Evolutionary conservation across 2,329 filamentous ascomycete genomes (phyloP).

Genomic region (Xenoacremonium recifei): DNA sequence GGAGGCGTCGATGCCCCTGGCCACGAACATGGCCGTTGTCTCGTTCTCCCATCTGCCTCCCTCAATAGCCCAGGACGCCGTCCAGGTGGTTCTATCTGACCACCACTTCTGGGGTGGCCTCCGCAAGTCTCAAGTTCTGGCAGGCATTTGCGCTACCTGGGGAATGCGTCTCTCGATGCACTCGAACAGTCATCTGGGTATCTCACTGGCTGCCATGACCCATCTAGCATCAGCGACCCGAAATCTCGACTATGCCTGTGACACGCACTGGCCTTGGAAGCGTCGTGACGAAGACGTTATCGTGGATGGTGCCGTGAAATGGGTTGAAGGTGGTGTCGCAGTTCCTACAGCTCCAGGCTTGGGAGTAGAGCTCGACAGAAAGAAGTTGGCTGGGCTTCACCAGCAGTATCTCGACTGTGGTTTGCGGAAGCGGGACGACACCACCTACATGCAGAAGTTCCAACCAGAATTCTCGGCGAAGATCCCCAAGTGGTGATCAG

Average conservation of each 20-base stretch:
- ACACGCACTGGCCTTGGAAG: slow-evolving; percentile 46
- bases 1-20: slow-evolving; percentile 39
- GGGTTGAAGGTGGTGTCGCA: slow-evolving; percentile 33
- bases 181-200: slow-evolving; percentile 42
- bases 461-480: slow-evolving; percentile 32
- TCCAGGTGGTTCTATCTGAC: slow-evolving; percentile 40
- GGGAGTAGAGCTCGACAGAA: slow-evolving; percentile 37
- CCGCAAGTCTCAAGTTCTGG: slow-evolving; percentile 38
- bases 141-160: slow-evolving; percentile 38
- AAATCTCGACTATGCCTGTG: slow-evolving; percentile 42
- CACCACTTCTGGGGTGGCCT: slow-evolving; percentile 45
- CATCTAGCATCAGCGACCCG: slow-evolving; percentile 39
- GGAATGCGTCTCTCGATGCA: slow-evolving; percentile 41
- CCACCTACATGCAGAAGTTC: slow-evolving; percentile 35
- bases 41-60: slow-evolving; percentile 38
- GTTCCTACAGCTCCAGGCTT: slow-evolving; percentile 35
- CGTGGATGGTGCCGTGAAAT: slow-evolving; percentile 34
- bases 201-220: slow-evolving; percentile 42
- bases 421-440: slow-evolving; percentile 35
- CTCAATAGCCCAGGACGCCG: slow-evolving; percentile 36
- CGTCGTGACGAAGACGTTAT: slow-evolving; percentile 40
- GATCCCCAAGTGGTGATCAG: slow-evolving; percentile 35
- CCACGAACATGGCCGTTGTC: slow-evolving; percentile 43
- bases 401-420: slow-evolving; percentile 38
- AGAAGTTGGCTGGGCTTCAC: slow-evolving; percentile 33